A percentile compares a stretch with the other conserved stretches of the same genome.
These are phyloP conservation scores for Cordyceps fumosorosea DNA, from an alignment of 2,329 filamentous ascomycete species.

Conservation along the genomic window DNA sequence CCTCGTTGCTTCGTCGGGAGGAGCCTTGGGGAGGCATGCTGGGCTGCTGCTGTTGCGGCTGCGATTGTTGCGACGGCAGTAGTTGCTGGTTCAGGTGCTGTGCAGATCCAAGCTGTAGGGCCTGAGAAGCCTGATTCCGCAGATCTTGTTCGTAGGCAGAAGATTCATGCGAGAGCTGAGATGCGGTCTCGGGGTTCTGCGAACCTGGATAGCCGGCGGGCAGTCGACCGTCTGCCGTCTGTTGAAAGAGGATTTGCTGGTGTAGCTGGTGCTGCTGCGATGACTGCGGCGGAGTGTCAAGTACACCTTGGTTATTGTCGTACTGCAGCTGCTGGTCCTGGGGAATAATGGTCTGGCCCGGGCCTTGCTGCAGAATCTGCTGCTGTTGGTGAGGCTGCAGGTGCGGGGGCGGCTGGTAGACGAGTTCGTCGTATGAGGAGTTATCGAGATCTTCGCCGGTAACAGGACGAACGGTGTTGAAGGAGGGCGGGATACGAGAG, in stretches of 20 bases:
- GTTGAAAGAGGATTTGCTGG: slow-evolving; percentile 12
- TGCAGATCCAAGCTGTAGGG: slow-evolving; percentile 6
- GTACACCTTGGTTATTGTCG: slow-evolving; percentile 11
- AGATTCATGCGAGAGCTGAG: slow-evolving; percentile 57
- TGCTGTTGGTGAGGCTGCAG: slow-evolving; percentile 29
- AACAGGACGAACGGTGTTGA: slow-evolving; percentile 43
- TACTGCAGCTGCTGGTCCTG: slow-evolving; percentile 26
- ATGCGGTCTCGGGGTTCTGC: slow-evolving; percentile 53
- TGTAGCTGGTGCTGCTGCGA: slow-evolving; percentile 27
- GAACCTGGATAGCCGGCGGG: slow-evolving; percentile 16
- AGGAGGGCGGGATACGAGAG: slow-evolving; percentile 18
- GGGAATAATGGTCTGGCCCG: slow-evolving; percentile 20
- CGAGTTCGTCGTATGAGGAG: slow-evolving; percentile 40
- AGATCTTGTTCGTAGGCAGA: slow-evolving; percentile 41
- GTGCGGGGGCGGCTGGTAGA: slow-evolving; percentile 27
- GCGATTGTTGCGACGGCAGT: slow-evolving; percentile 28
- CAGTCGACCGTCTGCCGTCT: slow-evolving; percentile 1
- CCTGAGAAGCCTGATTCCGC: slow-evolving; percentile 16
- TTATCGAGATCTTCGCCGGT: slow-evolving; percentile 34
- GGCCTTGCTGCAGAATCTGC: slow-evolving; percentile 29
- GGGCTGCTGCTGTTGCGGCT: slow-evolving; percentile 28
- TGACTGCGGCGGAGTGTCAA: slow-evolving; percentile 15
- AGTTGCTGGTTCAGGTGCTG: slow-evolving; percentile 29
- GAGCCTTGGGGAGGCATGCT: slow-evolving; percentile 40
- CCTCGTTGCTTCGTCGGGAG: slow-evolving; percentile 41